A percentile compares a stretch with the other conserved stretches of the same genome.
Evolutionary conservation across 371 early-diverging fungal genomes (phyloP).

Genomic region (Apophysomyces trapeziformis): DNA sequence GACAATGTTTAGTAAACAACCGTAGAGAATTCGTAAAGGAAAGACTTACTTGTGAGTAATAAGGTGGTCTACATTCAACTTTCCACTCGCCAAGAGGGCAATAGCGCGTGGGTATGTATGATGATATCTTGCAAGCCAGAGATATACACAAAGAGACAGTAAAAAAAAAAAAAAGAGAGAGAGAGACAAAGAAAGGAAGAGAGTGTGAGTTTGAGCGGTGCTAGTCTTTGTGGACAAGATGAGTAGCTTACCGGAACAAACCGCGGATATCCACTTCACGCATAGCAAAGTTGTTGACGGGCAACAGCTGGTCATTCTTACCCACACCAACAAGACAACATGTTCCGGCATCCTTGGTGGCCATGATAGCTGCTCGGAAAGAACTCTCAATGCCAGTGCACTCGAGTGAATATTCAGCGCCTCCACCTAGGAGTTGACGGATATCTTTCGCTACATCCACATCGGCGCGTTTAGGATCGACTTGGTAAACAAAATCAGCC

Average conservation of each 20-base stretch:
- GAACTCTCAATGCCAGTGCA: slow-evolving; percentile 53
- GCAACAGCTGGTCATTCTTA: slow-evolving; percentile 48
- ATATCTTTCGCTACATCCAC: slow-evolving; percentile 40
- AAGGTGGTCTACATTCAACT: slow-evolving; percentile 44
- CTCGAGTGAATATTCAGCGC: slow-evolving; percentile 44
- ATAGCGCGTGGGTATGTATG: slow-evolving; percentile 54
- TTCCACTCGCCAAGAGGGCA: slow-evolving; percentile 35
- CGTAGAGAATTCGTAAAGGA: not conserved
- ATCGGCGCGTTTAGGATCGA: slow-evolving; percentile 23
- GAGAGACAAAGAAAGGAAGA: too few relatives aligned
- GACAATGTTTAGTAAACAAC: not conserved
- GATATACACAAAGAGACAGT: too few relatives aligned
- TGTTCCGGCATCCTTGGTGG: slow-evolving; percentile 45
- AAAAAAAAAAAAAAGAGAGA: too few relatives aligned
- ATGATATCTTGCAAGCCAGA: slow-evolving; percentile 28
- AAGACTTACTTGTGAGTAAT: slow-evolving; percentile 29
- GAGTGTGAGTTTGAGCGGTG: not conserved
- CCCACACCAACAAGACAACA: slow-evolving; percentile 53
- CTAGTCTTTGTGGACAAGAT: not conserved
- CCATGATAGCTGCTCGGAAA: slow-evolving; percentile 50
- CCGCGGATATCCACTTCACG: slow-evolving; percentile 52
- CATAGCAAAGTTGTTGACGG: slow-evolving; percentile 57
- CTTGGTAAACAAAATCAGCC: slow-evolving; percentile 26
- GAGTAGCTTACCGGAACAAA: slow-evolving; percentile 29
- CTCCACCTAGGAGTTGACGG: slow-evolving; percentile 34